Evolutionary conservation across 169 alveolate species (phyloP).

Genomic region (Theileria annulata): DNA sequence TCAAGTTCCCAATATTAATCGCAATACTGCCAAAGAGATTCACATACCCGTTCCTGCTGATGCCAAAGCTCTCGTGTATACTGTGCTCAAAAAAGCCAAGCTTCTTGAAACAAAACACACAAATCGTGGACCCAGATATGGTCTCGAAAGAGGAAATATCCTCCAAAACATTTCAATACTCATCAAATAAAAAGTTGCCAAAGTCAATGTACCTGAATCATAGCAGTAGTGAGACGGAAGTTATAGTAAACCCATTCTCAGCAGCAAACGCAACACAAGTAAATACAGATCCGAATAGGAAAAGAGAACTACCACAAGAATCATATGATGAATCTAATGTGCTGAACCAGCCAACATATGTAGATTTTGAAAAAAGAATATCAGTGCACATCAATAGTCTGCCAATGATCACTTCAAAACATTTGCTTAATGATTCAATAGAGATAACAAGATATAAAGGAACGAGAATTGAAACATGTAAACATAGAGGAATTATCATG

Average conservation of each 20-base stretch:
- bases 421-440: constrained; percentile 36
- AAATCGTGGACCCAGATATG: constrained; percentile 17
- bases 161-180: constrained; percentile 15
- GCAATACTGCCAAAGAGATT: constrained; percentile 48
- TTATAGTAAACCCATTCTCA: constrained; percentile 15
- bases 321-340: not conserved
- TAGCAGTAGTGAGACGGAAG: not conserved
- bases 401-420: constrained; percentile 57
- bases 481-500: constrained; percentile 47
- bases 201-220: constrained; percentile 4
- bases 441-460: constrained; percentile 31
- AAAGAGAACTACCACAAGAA: not conserved
- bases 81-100: constrained; percentile 46
- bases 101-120: constrained; percentile 21
- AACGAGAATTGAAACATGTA: constrained; percentile 46
- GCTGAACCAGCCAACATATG: not conserved
- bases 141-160: constrained; percentile 16
- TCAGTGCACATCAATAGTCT: constrained; percentile 20
- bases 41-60: constrained; percentile 23
- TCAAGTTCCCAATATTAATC: constrained; percentile 56
- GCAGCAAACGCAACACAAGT: constrained; percentile 18
- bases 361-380: constrained; percentile 13
- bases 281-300: not conserved
- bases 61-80: constrained; percentile 62
- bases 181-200: constrained; percentile 1